A percentile compares a stretch with the other conserved stretches of the same genome.
phyloP scores from a whole-genome alignment of 2,329 filamentous ascomycete genomes.

The Trichoderma breve region DNA sequence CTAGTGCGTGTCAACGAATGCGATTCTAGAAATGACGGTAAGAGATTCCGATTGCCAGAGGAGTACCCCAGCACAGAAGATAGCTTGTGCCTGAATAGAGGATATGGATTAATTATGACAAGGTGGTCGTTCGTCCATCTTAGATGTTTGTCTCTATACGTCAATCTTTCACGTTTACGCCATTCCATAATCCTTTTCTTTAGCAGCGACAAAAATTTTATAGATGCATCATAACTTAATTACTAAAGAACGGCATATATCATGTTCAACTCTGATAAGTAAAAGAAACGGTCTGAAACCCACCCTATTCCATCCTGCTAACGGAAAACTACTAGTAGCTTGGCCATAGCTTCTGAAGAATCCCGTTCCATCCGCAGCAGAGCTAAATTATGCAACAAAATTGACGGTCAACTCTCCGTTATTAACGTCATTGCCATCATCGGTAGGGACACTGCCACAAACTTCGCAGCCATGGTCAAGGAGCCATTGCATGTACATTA shows the following conservation, averaged over 20 bases:
- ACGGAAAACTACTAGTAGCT: background rate
- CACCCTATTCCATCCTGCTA: background rate
- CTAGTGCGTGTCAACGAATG: too few relatives aligned
- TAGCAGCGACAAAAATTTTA: accelerated
- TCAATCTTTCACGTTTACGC: background rate
- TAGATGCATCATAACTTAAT: background rate
- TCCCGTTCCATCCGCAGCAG: background rate
- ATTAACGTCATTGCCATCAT: conserved; percentile 20
- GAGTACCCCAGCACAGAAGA: background rate
- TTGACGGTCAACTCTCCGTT: conserved; percentile 24
- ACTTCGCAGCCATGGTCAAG: conserved; percentile 13
- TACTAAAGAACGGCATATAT: background rate
- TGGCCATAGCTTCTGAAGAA: background rate
- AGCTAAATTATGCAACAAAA: background rate
- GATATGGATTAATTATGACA: background rate
- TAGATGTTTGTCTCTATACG: background rate
- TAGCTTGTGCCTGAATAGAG: background rate
- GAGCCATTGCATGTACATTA: background rate
- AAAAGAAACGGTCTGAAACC: background rate
- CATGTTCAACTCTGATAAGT: background rate
- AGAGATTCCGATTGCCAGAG: background rate
- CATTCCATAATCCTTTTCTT: background rate
- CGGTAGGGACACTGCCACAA: conserved; percentile 21
- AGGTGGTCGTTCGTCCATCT: background rate
- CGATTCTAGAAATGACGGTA: too few relatives aligned